A percentile compares a stretch with the other conserved stretches of the same genome.
Evolutionary conservation across 768 basidiomycete genomes (phyloP).

Genomic region (Termitomyces sp.): DNA sequence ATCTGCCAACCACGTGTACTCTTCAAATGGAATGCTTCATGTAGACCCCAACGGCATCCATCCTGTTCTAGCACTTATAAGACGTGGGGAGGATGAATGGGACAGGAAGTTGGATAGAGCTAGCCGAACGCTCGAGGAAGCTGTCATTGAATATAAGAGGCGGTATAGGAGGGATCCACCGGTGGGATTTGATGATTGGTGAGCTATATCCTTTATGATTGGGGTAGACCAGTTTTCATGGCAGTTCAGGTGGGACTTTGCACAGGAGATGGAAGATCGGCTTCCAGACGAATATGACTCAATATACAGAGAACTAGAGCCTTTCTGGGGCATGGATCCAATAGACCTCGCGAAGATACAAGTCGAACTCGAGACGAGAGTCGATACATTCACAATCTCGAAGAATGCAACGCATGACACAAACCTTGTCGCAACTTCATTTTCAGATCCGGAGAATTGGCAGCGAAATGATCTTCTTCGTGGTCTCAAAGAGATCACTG

Average conservation of each 20-base stretch:
- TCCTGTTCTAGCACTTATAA: conserved; percentile 67
- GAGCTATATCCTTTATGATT: conserved; percentile 17
- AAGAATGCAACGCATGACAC: conserved; percentile 25
- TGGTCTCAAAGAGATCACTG: conserved; percentile 21
- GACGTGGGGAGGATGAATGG: conserved; percentile 57
- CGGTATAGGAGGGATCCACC: conserved; percentile 68
- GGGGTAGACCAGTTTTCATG: neutral
- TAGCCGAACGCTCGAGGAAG: conserved; percentile 60
- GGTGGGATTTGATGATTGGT: conserved; percentile 76
- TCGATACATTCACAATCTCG: conserved; percentile 37
- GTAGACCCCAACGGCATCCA: conserved; percentile 33
- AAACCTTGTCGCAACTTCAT: conserved; percentile 16
- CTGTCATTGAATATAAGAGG: conserved; percentile 61
- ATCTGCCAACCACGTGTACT: conserved; percentile 15
- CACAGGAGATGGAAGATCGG: conserved; percentile 63
- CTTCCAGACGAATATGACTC: conserved; percentile 86
- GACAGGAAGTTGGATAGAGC: conserved; percentile 49
- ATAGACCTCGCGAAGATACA: conserved; percentile 32
- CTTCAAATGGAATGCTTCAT: conserved; percentile 19
- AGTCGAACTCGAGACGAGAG: conserved; percentile 29
- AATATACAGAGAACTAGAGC: conserved; percentile 69
- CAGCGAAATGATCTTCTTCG: conserved; percentile 16
- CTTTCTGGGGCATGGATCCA: conserved; percentile 71
- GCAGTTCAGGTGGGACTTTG: conserved; percentile 46
- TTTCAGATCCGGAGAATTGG: conserved; percentile 19